These are phyloP conservation scores for Cryptosporidium canis DNA, from an alignment of 169 alveolate species.

Conservation along the genomic window DNA sequence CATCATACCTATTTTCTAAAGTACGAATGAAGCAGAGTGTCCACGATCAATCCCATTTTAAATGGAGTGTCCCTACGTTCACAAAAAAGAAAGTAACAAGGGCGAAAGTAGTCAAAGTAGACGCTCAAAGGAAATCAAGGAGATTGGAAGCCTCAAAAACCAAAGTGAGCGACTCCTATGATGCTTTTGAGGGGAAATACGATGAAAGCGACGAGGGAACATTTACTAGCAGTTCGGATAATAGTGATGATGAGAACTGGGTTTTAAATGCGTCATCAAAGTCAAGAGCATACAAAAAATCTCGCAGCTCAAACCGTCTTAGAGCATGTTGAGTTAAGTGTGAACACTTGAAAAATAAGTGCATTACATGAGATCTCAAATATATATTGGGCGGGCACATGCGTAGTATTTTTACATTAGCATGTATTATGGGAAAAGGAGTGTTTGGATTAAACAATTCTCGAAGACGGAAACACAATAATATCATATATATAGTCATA, in stretches of 20 bases:
- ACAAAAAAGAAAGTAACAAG: not conserved
- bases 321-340: not conserved
- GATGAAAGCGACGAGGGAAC: not conserved
- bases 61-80: not conserved
- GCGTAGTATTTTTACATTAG: not conserved
- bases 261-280: not conserved
- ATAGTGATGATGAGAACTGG: not conserved
- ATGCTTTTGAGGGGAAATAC: not conserved
- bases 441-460: not conserved
- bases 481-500: not conserved
- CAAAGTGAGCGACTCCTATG: not conserved
- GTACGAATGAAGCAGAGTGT: not conserved
- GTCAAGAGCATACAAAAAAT: not conserved
- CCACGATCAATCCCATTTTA: not conserved
- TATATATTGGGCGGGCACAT: not conserved
- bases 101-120: not conserved
- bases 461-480: too few species aligned
- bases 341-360: not conserved
- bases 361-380: not conserved
- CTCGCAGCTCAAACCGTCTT: conserved; percentile 12
- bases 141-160: not conserved
- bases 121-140: not conserved
- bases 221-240: not conserved
- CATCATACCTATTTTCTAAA: conserved; percentile 15
- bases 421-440: not conserved